Base-by-base conservation (phyloP, 805 yeast genomes). In the Kodamaea lidongshanica region DNA sequence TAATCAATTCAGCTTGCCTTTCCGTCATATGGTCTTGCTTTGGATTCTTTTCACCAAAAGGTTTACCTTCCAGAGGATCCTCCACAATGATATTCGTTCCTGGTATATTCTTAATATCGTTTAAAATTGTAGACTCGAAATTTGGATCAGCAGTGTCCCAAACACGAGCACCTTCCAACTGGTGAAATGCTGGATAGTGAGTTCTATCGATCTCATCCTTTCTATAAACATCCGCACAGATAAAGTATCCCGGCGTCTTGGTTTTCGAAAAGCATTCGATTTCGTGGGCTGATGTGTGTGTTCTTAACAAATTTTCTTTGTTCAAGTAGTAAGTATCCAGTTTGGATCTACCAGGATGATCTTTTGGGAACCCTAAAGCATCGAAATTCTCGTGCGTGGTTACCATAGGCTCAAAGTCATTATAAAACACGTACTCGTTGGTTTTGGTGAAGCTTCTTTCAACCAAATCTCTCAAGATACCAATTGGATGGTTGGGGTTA, bases 201-300 rank as follows among this genome's bases (percentile, higher is more conserved):
- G 97, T 87, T 41, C 84, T 70, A 56, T 92, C 98, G 34, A 92
- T 85, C 47, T 89, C 95, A 57, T 92, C 98, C 46, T 95, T 72
- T 48, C 98, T 71, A 51, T 88, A 92, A 7, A 92, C 98, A 55
- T 92, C 98, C 1, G 97, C 98, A 8, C 94, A 72, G 27, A 92
- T 88, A 41, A 92, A 70, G 55, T 83, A 92, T 0, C 97, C 97
- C 0, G 94, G 87, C 0, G 89, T 77, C 16, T 68, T 50, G 30
- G 77, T 67, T 2, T 57, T 56, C 25, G 67, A 63, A 57, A 86
- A 89, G 49, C 96, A 86, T 48, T 83, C 87, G 42, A 72, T 74
- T 57, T 92, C 98, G 55, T 92, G 98, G 0, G 98, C 98, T 1
- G 96, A 87, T 0, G 98, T 89, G 51, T 92, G 98, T 0, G 98